A percentile compares a stretch with the other conserved stretches of the same genome.
phyloP scores from a whole-genome alignment of 768 basidiomycete species.

The Russula virescens region DNA sequence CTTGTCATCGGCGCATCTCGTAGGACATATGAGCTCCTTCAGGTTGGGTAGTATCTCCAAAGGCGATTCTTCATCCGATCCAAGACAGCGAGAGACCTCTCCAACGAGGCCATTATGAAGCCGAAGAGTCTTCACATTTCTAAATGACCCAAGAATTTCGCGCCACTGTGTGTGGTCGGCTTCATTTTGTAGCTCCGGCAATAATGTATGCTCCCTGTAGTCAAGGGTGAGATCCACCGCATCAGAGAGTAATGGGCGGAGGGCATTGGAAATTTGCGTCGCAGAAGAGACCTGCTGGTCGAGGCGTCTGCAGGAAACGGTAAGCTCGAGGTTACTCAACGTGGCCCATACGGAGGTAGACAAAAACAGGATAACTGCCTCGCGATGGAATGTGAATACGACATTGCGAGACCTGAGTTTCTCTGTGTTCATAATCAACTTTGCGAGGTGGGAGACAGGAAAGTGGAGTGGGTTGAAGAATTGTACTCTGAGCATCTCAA shows the following conservation, averaged over 20 bases:
- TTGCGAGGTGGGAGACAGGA: not conserved
- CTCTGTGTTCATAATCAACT: too few relatives aligned
- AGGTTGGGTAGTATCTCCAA: not conserved
- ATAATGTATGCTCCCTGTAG: too few relatives aligned
- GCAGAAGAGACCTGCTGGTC: too few relatives aligned
- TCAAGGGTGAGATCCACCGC: too few relatives aligned
- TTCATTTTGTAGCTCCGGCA: too few relatives aligned
- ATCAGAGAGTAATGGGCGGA: too few relatives aligned
- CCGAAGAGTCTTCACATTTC: not conserved
- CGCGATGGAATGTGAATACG: not conserved
- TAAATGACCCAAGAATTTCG: not conserved
- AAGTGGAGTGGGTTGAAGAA: not conserved
- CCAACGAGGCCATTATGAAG: not conserved
- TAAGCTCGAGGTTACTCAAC: too few relatives aligned
- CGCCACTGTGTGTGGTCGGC: too few relatives aligned
- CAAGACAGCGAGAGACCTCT: too few relatives aligned
- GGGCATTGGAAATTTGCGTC: too few relatives aligned
- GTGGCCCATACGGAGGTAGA: not conserved
- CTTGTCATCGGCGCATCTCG: too few relatives aligned
- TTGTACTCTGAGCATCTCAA: not conserved
- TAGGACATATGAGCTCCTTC: not conserved
- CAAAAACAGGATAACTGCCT: not conserved
- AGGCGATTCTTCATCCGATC: not conserved
- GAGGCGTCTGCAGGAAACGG: too few relatives aligned
- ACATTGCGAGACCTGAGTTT: not conserved